phyloP scores from a whole-genome alignment of 495 filamentous ascomycete species.

The Evansstolkia leycettana region DNA sequence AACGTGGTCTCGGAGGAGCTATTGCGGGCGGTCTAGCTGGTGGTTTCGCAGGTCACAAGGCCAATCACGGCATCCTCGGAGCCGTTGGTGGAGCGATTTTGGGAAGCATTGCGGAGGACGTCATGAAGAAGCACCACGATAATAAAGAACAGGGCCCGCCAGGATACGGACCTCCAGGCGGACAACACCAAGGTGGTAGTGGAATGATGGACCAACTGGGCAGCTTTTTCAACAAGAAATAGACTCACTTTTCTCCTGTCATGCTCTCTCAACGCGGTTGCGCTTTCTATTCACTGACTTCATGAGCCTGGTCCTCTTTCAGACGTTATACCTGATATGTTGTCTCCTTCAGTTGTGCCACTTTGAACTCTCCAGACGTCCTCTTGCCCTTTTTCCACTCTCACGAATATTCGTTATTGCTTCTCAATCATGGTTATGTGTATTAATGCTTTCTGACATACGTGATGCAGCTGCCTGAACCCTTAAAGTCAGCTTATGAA shows the following conservation, averaged over 20 bases:
- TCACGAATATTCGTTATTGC: no score
- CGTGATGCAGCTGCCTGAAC: no score
- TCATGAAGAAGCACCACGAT: slow-evolving; percentile 29
- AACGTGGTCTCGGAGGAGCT: slow-evolving; percentile 35
- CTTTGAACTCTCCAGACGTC: no score
- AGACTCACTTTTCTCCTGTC: slow-evolving; percentile 6
- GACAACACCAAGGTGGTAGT: slow-evolving; percentile 12
- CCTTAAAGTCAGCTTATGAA: slow-evolving; percentile 8
- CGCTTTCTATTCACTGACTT: no score
- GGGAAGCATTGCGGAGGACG: slow-evolving; percentile 33
- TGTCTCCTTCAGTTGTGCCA: no score
- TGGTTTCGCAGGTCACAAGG: slow-evolving; percentile 37
- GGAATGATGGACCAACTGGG: slow-evolving; percentile 30
- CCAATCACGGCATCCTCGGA: slow-evolving; percentile 36
- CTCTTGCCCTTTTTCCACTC: no score
- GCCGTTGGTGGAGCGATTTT: slow-evolving; percentile 39
- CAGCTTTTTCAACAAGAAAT: slow-evolving; percentile 35
- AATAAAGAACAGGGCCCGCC: slow-evolving; percentile 15
- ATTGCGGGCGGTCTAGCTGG: slow-evolving; percentile 34
- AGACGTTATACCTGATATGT: no score
- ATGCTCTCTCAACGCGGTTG: not conserved
- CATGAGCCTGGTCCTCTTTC: no score
- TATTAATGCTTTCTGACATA: no score
- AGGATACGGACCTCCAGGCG: slow-evolving; percentile 6
- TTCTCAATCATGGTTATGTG: no score